A percentile compares a stretch with the other conserved stretches of the same genome.
Conservation (phyloP, 2,329 filamentous ascomycete genomes). For the Westerdykella ornata region DNA sequence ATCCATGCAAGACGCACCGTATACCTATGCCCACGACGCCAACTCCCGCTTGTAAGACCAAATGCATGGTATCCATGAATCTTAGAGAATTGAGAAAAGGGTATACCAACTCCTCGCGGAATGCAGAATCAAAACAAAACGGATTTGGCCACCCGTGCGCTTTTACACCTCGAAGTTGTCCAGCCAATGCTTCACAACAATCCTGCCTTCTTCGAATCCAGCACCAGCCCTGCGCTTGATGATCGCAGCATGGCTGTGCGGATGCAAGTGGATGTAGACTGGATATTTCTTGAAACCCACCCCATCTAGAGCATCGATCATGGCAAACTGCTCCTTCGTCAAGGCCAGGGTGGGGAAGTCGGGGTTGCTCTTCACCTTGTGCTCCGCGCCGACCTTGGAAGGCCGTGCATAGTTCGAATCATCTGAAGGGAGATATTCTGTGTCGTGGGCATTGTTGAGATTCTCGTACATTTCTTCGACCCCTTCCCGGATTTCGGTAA, state of each 20-base stretch:
- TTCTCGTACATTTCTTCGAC: slow-evolving; percentile 74
- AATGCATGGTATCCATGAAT: too few relatives aligned
- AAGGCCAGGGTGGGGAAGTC: slow-evolving; percentile 68
- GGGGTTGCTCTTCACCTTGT: slow-evolving; percentile 29
- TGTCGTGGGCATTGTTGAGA: slow-evolving; percentile 59
- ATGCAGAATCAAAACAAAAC: too few relatives aligned
- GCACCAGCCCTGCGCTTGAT: slow-evolving; percentile 65
- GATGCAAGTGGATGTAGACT: slow-evolving; percentile 67
- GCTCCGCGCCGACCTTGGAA: slow-evolving; percentile 27
- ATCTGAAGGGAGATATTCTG: slow-evolving; percentile 62
- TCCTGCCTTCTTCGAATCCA: slow-evolving; percentile 65
- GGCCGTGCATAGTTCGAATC: slow-evolving; percentile 13
- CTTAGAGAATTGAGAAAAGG: too few relatives aligned
- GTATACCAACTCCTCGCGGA: too few relatives aligned
- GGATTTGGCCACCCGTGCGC: not conserved
- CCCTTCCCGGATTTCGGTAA: slow-evolving; percentile 66
- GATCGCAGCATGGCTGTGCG: slow-evolving; percentile 82
- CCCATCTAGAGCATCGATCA: slow-evolving; percentile 69
- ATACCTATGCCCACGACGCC: too few relatives aligned
- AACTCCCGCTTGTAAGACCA: too few relatives aligned
- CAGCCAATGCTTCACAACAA: slow-evolving; percentile 77
- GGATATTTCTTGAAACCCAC: slow-evolving; percentile 55
- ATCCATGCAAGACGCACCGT: too few relatives aligned
- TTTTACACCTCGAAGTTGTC: slow-evolving; percentile 55
- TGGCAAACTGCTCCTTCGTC: slow-evolving; percentile 72